These are phyloP conservation scores for Amanita rubescens DNA, from an alignment of 768 basidiomycete genomes.

Conservation along the genomic window DNA sequence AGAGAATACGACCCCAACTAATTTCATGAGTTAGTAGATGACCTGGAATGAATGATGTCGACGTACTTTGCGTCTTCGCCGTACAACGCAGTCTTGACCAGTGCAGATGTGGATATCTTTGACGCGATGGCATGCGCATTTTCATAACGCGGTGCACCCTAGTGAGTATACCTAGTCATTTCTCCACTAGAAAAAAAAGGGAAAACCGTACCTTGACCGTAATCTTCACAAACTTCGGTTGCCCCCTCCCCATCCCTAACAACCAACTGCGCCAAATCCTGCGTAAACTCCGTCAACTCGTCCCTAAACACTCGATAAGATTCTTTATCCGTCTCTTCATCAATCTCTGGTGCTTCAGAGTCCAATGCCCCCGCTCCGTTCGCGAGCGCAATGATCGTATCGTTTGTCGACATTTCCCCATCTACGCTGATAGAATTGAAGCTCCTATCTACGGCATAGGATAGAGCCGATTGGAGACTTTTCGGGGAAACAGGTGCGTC, in stretches of 20 bases:
- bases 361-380: slow-evolving; percentile 67
- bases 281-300: no score
- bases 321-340: slow-evolving; percentile 58
- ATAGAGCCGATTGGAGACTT: slow-evolving; percentile 77
- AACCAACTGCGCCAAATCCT: no score
- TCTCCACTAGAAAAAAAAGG: slow-evolving; percentile 11
- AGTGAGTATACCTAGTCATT: no score
- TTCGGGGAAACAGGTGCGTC: slow-evolving; percentile 81
- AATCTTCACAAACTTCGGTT: slow-evolving; percentile 94
- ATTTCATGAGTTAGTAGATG: no score
- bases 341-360: slow-evolving; percentile 40
- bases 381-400: slow-evolving; percentile 83
- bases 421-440: slow-evolving; percentile 98
- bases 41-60: no score
- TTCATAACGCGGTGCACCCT: no score
- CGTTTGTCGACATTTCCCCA: slow-evolving; percentile 98
- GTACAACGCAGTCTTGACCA: slow-evolving; percentile 94
- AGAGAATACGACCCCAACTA: no score
- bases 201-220: slow-evolving; percentile 64
- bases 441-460: slow-evolving; percentile 86
- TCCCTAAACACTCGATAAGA: no score
- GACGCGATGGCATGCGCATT: no score
- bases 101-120: slow-evolving; percentile 89
- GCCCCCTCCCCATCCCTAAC: no score
- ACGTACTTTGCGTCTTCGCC: slow-evolving; percentile 91